Evolutionary conservation across 108 stramenopile species (phyloP), one percentile per base, ranked within the genome.

Genomic region (Tribonema minus): DNA sequence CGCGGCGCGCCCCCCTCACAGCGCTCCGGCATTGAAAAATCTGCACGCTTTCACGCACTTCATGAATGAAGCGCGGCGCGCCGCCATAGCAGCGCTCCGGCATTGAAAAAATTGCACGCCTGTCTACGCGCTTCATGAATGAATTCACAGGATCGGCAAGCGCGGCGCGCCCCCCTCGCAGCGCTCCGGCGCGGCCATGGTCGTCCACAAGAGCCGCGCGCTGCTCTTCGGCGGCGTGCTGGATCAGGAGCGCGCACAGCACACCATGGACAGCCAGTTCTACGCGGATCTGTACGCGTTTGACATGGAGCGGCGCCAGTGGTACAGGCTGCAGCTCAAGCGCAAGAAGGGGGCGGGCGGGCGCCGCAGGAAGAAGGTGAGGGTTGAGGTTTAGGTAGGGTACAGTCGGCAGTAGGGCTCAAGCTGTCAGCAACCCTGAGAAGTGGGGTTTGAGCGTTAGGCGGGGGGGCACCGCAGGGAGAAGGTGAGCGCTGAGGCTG

Each of bases 221-320:
- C 37, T 87, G 28, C 68, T 81, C 33, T 87, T 87, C 74, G 87
- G 87, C 27, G 87, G 87, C 34, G 87, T 87, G 23, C 32, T 70
- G 58, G 85, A 85, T 64, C 71, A 35, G 15, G 85, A 85, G 67
- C 79, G 81, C 32, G 71, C 78, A 27, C 79, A 76, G 79, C 79
- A 82, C 72, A 67, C 79, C 27, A 73, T 80, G 23, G 33, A 66
- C 34, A 70, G 54, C 75, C 23, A 67, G 70, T 87, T 87, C 81
- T 86, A 78, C 80, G 82, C 84, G 37, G 83, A 85, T 27, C 85
- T 87, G 3, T 72, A 78, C 37, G 83, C 85, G 20, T 87, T 84
- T 39, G 87, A 87, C 80, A 82, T 87, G 82, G 83, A 84, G 31
- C 65, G 87, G 31, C 37, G 77, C 4, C 80, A 80, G 5, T 87